Conservation (phyloP, 2,329 filamentous ascomycete species). For the Setomelanomma holmii region DNA sequence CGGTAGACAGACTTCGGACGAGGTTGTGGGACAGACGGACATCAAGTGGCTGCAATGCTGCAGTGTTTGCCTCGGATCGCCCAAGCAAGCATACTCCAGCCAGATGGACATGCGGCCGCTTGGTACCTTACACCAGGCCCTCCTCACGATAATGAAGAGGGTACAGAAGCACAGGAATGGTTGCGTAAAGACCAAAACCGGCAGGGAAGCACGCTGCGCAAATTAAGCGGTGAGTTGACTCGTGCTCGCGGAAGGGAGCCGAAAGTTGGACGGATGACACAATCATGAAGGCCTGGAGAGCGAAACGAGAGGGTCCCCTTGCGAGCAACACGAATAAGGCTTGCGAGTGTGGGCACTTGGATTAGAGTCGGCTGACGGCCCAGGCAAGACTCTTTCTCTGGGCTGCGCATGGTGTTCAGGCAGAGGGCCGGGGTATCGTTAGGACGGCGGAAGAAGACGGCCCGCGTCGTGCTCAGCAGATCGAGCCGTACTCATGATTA, state of each 20-base stretch:
- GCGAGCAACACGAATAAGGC: constrained; percentile 19
- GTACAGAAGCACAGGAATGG: constrained; percentile 31
- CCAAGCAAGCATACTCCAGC: constrained; percentile 29
- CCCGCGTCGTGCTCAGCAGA: constrained; percentile 14
- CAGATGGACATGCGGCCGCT: constrained; percentile 24
- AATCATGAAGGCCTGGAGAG: constrained; percentile 23
- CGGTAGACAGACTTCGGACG: constrained; percentile 30
- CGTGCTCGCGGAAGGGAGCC: constrained; percentile 33
- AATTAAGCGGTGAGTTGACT: constrained; percentile 48
- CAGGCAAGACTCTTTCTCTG: constrained; percentile 6
- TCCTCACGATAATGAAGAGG: constrained; percentile 39
- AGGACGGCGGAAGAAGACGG: constrained; percentile 23
- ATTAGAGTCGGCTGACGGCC: constrained; percentile 36
- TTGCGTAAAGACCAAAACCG: constrained; percentile 20
- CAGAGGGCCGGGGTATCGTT: neutral
- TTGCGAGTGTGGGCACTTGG: constrained; percentile 14
- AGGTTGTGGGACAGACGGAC: constrained; percentile 33
- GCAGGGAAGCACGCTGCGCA: constrained; percentile 30
- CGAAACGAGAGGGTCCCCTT: constrained; percentile 29
- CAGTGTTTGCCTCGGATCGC: constrained; percentile 36
- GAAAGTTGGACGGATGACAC: constrained; percentile 46
- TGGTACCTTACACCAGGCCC: constrained; percentile 37
- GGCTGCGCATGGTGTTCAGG: constrained; percentile 12
- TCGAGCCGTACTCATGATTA: constrained; percentile 22
- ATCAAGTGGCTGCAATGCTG: constrained; percentile 42